These are phyloP conservation scores for Polytrichum commune DNA, from an alignment of 225 moss, liverwort and hornwort genomes.

Conservation along the genomic window DNA sequence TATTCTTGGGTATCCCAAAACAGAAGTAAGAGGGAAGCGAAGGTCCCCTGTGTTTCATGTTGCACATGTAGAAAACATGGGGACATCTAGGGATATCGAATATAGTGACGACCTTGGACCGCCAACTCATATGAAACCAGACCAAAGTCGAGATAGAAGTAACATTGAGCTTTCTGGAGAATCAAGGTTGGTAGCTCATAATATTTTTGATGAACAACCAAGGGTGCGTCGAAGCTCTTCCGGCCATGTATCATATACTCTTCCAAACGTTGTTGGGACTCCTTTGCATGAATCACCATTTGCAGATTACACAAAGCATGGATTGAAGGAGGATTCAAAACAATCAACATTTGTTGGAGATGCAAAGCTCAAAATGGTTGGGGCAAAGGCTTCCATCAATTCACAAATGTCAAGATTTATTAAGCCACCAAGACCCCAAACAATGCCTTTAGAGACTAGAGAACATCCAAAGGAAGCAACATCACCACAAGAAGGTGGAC, in stretches of 20 bases:
- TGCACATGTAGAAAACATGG: neutral
- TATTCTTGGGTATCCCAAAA: conserved; percentile 1
- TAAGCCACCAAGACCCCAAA: neutral
- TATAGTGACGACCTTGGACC: neutral
- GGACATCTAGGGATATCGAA: neutral
- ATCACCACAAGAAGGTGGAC: neutral
- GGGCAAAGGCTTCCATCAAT: neutral
- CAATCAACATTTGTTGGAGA: neutral
- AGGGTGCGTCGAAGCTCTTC: conserved; percentile 10
- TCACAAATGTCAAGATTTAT: neutral
- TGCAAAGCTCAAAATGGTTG: neutral
- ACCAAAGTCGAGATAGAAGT: neutral
- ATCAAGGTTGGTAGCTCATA: neutral
- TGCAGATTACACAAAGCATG: conserved; percentile 46
- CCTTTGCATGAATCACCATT: conserved; percentile 47
- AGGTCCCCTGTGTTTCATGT: conserved; percentile 5
- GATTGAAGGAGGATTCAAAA: conserved; percentile 12
- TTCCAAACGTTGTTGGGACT: neutral
- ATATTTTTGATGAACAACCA: neutral
- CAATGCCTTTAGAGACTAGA: neutral
- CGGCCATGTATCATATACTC: conserved; percentile 35
- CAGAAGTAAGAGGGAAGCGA: neutral
- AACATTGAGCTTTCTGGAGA: neutral
- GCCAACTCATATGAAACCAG: no score
- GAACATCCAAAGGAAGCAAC: neutral